phyloP scores from a whole-genome alignment of 805 yeast genomes.

The Pichia deserticola region DNA sequence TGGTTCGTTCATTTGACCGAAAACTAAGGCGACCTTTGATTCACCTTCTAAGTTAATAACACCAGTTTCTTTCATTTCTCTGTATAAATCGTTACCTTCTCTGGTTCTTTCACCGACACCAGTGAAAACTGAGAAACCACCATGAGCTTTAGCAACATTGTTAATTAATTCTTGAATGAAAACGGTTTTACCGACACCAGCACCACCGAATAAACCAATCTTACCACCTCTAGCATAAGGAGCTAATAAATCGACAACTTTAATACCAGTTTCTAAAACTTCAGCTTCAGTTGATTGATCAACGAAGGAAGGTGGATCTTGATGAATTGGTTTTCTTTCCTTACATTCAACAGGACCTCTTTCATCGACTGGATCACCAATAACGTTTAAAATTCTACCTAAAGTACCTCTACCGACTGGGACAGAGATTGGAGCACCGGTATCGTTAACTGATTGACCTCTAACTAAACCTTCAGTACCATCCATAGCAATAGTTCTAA shows the following conservation, averaged over 20 bases:
- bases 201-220: slow-evolving; percentile 99
- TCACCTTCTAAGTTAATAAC: slow-evolving; percentile 99
- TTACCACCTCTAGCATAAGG: slow-evolving; percentile 99
- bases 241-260: slow-evolving; percentile 98
- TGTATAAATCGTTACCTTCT: slow-evolving; percentile 99
- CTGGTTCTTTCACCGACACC: slow-evolving; percentile 99
- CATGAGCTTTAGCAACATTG: slow-evolving; percentile 99
- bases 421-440: slow-evolving; percentile 97
- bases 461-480: slow-evolving; percentile 99
- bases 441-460: slow-evolving; percentile 86
- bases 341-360: slow-evolving; percentile 96
- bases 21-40: slow-evolving; percentile 97
- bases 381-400: slow-evolving; percentile 96
- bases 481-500: slow-evolving; percentile 99
- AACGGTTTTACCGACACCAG: slow-evolving; percentile 99
- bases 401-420: slow-evolving; percentile 99
- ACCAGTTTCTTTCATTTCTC: slow-evolving; percentile 99
- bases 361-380: slow-evolving; percentile 99
- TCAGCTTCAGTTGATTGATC: slow-evolving; percentile 98
- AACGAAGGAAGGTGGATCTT: slow-evolving; percentile 93
- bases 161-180: slow-evolving; percentile 99
- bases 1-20: slow-evolving; percentile 99
- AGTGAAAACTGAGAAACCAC: slow-evolving; percentile 99
- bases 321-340: slow-evolving; percentile 95
- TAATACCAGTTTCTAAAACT: slow-evolving; percentile 98